Conservation (phyloP, 768 basidiomycete genomes). For the Hydnum rufescens region DNA sequence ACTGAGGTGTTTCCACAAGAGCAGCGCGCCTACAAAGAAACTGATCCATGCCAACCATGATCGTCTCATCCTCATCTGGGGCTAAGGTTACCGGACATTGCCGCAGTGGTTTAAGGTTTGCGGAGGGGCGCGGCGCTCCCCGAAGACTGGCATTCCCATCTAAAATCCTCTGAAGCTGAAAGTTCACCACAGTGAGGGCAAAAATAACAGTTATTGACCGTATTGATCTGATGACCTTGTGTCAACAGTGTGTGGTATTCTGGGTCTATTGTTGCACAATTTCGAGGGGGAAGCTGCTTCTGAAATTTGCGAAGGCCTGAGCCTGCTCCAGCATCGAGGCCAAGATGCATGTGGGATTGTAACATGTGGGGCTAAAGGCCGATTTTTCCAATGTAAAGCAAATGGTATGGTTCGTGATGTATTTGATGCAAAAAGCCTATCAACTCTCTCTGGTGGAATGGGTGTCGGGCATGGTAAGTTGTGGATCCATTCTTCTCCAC, state of each 20-base stretch:
- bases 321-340: conserved; percentile 86
- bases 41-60: too few species aligned
- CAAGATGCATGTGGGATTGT: conserved; percentile 97
- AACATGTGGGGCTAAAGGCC: conserved; percentile 85
- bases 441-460: conserved; percentile 77
- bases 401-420: conserved; percentile 99
- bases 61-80: too few species aligned
- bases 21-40: too few species aligned
- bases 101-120: too few species aligned
- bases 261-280: conserved; percentile 74
- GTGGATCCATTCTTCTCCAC: background rate
- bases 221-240: too few species aligned
- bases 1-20: too few species aligned
- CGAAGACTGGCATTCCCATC: too few species aligned
- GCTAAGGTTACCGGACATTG: too few species aligned
- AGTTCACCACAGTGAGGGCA: too few species aligned
- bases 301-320: conserved; percentile 90
- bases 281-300: conserved; percentile 50
- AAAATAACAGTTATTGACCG: too few species aligned
- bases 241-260: conserved; percentile 93
- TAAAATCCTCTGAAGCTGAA: too few species aligned
- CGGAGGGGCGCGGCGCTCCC: too few species aligned
- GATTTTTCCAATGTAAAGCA: conserved; percentile 95
- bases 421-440: conserved; percentile 63
- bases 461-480: conserved; percentile 85